phyloP scores from a whole-genome alignment of 495 filamentous ascomycete species.

The Aspergillus bertholletiae region DNA sequence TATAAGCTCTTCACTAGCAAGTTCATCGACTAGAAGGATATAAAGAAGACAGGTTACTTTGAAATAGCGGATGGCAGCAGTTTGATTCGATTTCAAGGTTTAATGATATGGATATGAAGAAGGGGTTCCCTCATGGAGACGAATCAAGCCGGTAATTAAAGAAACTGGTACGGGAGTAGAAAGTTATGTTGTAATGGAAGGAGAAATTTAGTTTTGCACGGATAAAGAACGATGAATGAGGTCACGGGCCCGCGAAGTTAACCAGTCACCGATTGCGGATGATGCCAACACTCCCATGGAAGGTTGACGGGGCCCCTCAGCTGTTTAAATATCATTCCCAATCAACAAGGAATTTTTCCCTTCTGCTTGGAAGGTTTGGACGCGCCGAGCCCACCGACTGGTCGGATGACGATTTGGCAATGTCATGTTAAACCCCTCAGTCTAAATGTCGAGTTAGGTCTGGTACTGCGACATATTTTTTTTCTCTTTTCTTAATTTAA shows the following conservation, averaged over 20 bases:
- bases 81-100: too few species aligned
- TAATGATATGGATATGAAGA: too few species aligned
- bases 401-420: background rate
- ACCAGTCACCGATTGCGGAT: slow-evolving; percentile 10
- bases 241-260: slow-evolving; percentile 9
- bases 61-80: too few species aligned
- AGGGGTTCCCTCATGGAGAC: too few species aligned
- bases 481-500: background rate
- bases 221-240: slow-evolving; percentile 11
- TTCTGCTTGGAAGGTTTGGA: background rate
- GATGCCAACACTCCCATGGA: slow-evolving; percentile 10
- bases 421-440: background rate
- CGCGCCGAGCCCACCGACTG: background rate
- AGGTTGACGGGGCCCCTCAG: background rate
- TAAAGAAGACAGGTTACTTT: background rate
- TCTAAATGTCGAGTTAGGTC: too few species aligned
- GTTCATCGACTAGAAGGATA: slow-evolving; percentile 13
- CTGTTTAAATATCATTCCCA: background rate
- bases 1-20: slow-evolving; percentile 23
- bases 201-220: background rate
- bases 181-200: background rate
- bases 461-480: too few species aligned
- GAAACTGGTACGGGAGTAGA: background rate
- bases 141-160: too few species aligned
- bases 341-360: background rate